Base-by-base conservation (phyloP, 2,329 filamentous ascomycete species). In the Fusarium buxicola region DNA sequence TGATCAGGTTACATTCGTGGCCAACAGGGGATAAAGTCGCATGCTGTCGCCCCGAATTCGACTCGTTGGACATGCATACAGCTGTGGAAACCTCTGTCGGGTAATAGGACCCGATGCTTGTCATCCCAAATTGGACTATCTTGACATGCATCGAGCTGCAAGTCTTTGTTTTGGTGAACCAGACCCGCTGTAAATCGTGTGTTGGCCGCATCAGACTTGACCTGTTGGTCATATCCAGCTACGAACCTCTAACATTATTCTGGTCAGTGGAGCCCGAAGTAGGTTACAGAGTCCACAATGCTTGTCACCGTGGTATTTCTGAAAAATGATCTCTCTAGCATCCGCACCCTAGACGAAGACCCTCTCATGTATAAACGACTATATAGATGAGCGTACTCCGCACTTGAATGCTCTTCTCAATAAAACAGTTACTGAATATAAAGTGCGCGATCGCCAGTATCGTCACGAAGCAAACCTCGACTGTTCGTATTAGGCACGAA, bases 341-440 rank as follows among this genome's bases (percentile, higher is more conserved):
- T 49, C 40, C 36, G 34, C 24, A 60, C 18, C 56, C 58, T 50
- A 56, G 58, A 32, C 49, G 34, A 24, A 25, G 27, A 18, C 50
- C 27, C 15, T 60, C 18, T 56, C 38, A 61, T 60, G 58, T 60
- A 60, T 60, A 60, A 60, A 60, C 57, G 49, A 60, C 58, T 24
- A 28, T 30, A 28, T 60, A 18, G 10, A 60, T 28, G 30, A 28
- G 32, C 35, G 38, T 43, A 44, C 27, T 60, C 45, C 49, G 24
- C 36, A 32, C 38, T 28, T 27, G 9, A 13, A 56, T 34, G 16
- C 24, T 45, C 50, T 25, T 21, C 32, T n/a, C 35, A 24, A 43
- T 44, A 40, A 36, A 24, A 32, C 55, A 34, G 36, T 40, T 10
- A 13, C 39, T 43, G 25, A 32, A 27, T 61, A 61, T 61, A 61